These are phyloP conservation scores for Cadophora sp. DNA, from an alignment of 2,329 filamentous ascomycete species.

Conservation along the genomic window DNA sequence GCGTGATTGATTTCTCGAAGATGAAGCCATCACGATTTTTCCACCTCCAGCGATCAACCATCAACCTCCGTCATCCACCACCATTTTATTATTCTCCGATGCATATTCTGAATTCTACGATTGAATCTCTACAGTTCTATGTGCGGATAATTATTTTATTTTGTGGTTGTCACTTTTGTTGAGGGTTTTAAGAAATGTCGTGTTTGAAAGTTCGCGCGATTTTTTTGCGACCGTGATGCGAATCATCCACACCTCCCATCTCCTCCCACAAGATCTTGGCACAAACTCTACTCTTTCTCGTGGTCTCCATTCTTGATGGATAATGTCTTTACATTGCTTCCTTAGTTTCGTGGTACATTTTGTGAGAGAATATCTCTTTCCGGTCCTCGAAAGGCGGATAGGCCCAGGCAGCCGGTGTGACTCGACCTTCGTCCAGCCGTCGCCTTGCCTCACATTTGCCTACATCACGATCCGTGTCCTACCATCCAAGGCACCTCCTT, in stretches of 20 bases:
- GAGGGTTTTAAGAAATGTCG: conserved; percentile 27
- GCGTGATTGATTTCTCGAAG: conserved; percentile 18
- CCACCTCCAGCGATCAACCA: conserved; percentile 20
- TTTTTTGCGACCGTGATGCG: conserved; percentile 30
- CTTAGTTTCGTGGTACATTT: not conserved
- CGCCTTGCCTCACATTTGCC: conserved; percentile 2
- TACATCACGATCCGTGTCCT: not conserved
- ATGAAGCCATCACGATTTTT: conserved; percentile 39
- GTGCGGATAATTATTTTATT: conserved; percentile 17
- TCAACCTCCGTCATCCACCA: conserved; percentile 24
- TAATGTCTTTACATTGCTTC: not conserved
- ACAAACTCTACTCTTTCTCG: not conserved
- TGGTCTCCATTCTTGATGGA: not conserved
- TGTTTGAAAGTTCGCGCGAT: conserved; percentile 20
- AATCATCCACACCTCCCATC: conserved; percentile 17
- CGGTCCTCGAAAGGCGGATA: not conserved
- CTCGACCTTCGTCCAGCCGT: conserved; percentile 8
- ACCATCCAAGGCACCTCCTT: not conserved
- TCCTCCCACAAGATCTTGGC: not conserved
- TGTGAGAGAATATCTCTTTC: not conserved
- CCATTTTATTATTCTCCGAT: conserved; percentile 21
- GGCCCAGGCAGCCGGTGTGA: conserved; percentile 8
- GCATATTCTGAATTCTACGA: not conserved
- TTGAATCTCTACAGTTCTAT: conserved; percentile 16
- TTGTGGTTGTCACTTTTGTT: conserved; percentile 15